Percentiles rank a stretch among this genome's conserved stretches.
These are phyloP conservation scores for Pyrenochaeta sp. DNA, from an alignment of 2,329 filamentous ascomycete species.

Conservation along the genomic window DNA sequence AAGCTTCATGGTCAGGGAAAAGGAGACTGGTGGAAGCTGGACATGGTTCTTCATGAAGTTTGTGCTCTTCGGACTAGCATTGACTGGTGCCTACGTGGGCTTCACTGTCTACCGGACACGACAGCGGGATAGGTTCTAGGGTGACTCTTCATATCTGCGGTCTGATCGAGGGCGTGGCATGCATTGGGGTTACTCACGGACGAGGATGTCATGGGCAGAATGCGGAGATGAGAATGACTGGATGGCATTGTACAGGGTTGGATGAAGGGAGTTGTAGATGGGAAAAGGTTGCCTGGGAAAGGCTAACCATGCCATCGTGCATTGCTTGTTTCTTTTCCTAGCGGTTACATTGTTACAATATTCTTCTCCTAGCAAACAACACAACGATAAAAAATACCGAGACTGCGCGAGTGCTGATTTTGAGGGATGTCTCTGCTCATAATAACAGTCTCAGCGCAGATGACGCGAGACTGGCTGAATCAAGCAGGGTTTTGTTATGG, in stretches of 20 bases:
- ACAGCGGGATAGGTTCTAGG: slow-evolving; percentile 57
- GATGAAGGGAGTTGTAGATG: slow-evolving; percentile 15
- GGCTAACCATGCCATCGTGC: slow-evolving; percentile 26
- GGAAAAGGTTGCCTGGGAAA: slow-evolving; percentile 12
- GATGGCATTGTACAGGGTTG: slow-evolving; percentile 29
- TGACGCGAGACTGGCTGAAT: slow-evolving; percentile 4
- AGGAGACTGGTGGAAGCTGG: slow-evolving; percentile 67
- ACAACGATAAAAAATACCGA: background rate
- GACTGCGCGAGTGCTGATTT: too few species aligned
- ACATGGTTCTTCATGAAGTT: slow-evolving; percentile 82
- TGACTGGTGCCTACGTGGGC: slow-evolving; percentile 82
- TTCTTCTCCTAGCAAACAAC: slow-evolving; percentile 11
- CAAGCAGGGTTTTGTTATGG: slow-evolving; percentile 19
- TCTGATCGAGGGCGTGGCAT: background rate
- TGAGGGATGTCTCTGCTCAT: slow-evolving; percentile 13
- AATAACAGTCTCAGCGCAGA: slow-evolving; percentile 11
- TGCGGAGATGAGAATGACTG: slow-evolving; percentile 12
- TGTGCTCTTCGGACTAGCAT: slow-evolving; percentile 74
- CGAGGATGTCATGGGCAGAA: slow-evolving; percentile 6
- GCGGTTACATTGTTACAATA: slow-evolving; percentile 7
- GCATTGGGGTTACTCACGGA: background rate
- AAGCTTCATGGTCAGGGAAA: slow-evolving; percentile 51
- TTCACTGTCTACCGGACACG: slow-evolving; percentile 82
- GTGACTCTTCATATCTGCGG: slow-evolving; percentile 11
- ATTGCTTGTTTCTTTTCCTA: slow-evolving; percentile 16